Percentiles rank a stretch among this genome's conserved stretches.
phyloP scores from a whole-genome alignment of 352 stramenopile species.

The Globisporangium rhizosaccharum region DNA sequence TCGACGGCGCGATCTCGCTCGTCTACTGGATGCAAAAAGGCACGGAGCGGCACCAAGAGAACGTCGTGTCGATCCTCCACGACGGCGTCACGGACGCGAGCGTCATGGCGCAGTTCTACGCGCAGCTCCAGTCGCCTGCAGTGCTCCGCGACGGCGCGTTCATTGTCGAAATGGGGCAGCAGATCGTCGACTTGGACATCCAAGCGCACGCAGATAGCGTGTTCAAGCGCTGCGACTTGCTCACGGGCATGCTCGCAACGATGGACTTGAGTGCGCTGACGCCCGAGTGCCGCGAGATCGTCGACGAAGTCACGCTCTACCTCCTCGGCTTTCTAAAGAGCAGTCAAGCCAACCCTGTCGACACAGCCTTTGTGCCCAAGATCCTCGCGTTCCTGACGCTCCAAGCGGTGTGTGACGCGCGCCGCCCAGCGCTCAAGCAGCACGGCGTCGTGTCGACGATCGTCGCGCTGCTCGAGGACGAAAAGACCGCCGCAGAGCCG shows the following conservation, averaged over 20 bases:
- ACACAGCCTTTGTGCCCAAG: slow-evolving; percentile 18
- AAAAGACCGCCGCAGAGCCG: slow-evolving; percentile 22
- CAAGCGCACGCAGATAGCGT: slow-evolving; percentile 41
- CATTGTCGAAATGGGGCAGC: slow-evolving; percentile 55
- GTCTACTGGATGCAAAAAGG: slow-evolving; percentile 86
- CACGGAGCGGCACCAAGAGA: slow-evolving; percentile 76
- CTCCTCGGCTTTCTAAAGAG: slow-evolving; percentile 26
- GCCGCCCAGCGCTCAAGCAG: slow-evolving; percentile 43
- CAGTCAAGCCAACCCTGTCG: slow-evolving; percentile 7
- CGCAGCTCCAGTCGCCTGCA: slow-evolving; percentile 42
- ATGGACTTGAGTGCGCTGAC: slow-evolving; percentile 35
- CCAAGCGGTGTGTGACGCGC: slow-evolving; percentile 9
- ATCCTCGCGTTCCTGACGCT: slow-evolving; percentile 41
- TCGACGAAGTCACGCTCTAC: slow-evolving; percentile 55
- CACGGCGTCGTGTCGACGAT: slow-evolving; percentile 54
- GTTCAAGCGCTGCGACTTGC: slow-evolving; percentile 61
- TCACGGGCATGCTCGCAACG: slow-evolving; percentile 48
- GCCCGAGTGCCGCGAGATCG: slow-evolving; percentile 46
- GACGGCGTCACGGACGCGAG: slow-evolving; percentile 46
- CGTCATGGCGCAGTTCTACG: slow-evolving; percentile 50
- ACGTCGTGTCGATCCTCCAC: slow-evolving; percentile 65
- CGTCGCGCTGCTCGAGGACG: slow-evolving; percentile 42
- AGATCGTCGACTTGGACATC: slow-evolving; percentile 66
- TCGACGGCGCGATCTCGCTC: slow-evolving; percentile 58
- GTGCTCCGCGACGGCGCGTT: slow-evolving; percentile 57